Base-by-base conservation (phyloP, 2,329 filamentous ascomycete genomes). In the Colletotrichum incanum region DNA sequence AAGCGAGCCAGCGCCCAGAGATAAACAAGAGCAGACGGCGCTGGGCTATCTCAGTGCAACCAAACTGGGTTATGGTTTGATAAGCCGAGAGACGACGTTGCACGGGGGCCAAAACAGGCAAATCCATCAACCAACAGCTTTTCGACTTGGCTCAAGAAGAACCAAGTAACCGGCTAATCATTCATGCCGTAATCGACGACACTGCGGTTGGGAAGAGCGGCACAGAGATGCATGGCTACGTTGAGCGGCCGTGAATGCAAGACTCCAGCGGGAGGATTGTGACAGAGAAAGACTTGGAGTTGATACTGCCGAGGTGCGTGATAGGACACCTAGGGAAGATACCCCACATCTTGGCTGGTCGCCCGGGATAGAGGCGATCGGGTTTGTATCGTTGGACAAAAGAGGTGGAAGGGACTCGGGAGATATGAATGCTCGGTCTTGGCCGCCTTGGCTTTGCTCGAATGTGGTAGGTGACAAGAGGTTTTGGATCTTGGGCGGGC, bases 1-100 rank as follows among this genome's bases (percentile, higher is more conserved):
- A 61, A 66, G 45, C 64, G 55, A 61, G 41, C 20, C 8, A 28
- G 11, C 34, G 64, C 64, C 64, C 18, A 67, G 64, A 67, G 54
- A 67, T 60, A 59, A 60, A 31, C 7, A 52, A n/a, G 12, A 18
- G 1, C n/a, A 9, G 23, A 43, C 12, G 5, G 12, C 11, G 6
- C 9, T 23, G 26, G 26, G 39, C 6, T 26, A 31, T 50, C 37
- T 26, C 52, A 8, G 2, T 34, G 18, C 3, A 3, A 7, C 5
- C 39, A 16, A 39, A 16, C 6, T 16, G 1, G 11, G 14, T 16
- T 4, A 11, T 16, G 31, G 31, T 56, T 43, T 39, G 39, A 34
- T 2, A 16, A 31, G 56, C 1, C 8, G 37, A n/a, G 37, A 28
- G 14, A 47, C 50, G 50, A 45, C 9, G 56, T 47, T 34, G 56